Conservation (phyloP, 2,329 filamentous ascomycete species). For the Cadophora gregata region DNA sequence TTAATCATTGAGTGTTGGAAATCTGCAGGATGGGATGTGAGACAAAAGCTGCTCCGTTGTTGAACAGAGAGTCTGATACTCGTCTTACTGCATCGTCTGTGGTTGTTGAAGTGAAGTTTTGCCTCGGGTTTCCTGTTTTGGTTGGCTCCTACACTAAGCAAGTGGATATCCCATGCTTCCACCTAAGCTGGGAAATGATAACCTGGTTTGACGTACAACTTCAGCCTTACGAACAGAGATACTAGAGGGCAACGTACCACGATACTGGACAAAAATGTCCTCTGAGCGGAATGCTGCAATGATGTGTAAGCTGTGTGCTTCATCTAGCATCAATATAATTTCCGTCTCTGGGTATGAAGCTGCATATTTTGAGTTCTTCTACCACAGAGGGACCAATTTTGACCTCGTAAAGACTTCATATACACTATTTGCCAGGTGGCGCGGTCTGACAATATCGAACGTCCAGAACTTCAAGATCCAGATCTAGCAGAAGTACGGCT, state of each 20-base stretch:
- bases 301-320: too few relatives aligned
- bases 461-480: too few relatives aligned
- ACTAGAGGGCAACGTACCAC: background rate
- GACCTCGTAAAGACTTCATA: too few relatives aligned
- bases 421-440: too few relatives aligned
- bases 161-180: background rate
- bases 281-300: too few relatives aligned
- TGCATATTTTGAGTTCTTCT: too few relatives aligned
- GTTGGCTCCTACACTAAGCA: background rate
- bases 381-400: too few relatives aligned
- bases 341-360: too few relatives aligned
- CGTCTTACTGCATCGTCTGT: background rate
- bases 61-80: background rate
- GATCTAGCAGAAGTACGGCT: too few relatives aligned
- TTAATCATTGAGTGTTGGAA: background rate
- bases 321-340: too few relatives aligned
- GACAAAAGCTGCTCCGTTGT: background rate
- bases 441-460: too few relatives aligned
- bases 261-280: background rate
- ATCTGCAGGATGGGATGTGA: background rate
- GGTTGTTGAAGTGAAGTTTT: background rate
- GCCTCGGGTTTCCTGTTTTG: constrained; percentile 3
- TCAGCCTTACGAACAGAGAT: background rate
- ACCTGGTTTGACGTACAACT: background rate
- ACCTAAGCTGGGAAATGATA: background rate